These are phyloP conservation scores for Penicillium sp. DNA, from an alignment of 2,329 filamentous ascomycete species.

Conservation along the genomic window DNA sequence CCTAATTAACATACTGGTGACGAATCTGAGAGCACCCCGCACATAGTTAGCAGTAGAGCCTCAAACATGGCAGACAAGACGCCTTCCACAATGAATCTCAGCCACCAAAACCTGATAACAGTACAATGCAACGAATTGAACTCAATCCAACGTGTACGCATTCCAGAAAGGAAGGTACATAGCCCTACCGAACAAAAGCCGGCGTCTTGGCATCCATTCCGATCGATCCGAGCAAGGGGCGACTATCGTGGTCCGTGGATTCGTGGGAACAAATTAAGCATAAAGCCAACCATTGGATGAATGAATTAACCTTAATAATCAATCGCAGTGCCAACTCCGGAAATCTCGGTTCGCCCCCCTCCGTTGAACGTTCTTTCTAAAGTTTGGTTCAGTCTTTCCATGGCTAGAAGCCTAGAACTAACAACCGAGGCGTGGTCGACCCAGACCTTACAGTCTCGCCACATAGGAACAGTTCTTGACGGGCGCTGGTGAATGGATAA, in stretches of 20 bases:
- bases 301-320: conserved; percentile 1
- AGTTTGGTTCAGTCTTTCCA: neutral
- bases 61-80: neutral
- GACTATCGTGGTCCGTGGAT: no score
- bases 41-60: no score
- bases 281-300: neutral
- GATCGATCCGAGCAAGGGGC: no score
- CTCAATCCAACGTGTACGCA: no score
- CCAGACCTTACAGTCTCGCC: neutral
- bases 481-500: neutral
- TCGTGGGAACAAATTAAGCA: neutral
- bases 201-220: conserved; percentile 2
- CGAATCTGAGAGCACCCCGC: neutral
- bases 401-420: neutral
- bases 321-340: neutral
- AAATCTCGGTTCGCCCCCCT: neutral
- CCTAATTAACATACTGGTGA: neutral
- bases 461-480: conserved; percentile 4
- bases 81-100: neutral
- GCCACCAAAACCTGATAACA: no score
- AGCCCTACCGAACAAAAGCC: neutral
- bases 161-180: no score
- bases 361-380: neutral
- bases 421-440: neutral
- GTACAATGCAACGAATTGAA: neutral